Percentiles rank a stretch among this genome's conserved stretches.
phyloP scores from a whole-genome alignment of 805 yeast genomes.

The Lachancea quebecensis region DNA sequence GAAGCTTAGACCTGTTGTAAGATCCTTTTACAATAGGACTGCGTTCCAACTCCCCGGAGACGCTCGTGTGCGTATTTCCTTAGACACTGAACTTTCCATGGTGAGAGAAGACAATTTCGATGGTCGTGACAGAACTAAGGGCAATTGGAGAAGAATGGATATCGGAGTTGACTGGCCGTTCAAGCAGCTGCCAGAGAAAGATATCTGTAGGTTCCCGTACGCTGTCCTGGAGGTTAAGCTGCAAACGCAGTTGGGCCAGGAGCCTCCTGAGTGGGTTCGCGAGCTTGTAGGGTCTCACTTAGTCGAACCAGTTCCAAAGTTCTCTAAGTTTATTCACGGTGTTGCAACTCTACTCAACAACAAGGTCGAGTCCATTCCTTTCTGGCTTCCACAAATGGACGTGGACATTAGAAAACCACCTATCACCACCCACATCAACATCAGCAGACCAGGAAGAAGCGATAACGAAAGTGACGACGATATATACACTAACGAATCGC shows the following conservation, averaged over 20 bases:
- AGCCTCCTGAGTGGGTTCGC: constrained; percentile 96
- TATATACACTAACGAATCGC: constrained; percentile 31
- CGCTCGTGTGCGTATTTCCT: constrained; percentile 96
- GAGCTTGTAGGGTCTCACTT: constrained; percentile 86
- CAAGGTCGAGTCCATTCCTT: constrained; percentile 77
- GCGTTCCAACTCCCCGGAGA: constrained; percentile 99
- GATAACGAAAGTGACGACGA: constrained; percentile 26
- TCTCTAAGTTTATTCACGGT: constrained; percentile 96
- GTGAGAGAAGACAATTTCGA: constrained; percentile 96
- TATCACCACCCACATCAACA: constrained; percentile 40
- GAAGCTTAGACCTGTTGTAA: constrained; percentile 84
- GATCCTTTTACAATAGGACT: constrained; percentile 95
- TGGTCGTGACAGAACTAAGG: constrained; percentile 80
- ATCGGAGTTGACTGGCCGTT: constrained; percentile 98
- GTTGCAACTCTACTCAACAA: constrained; percentile 87
- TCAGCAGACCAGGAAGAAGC: constrained; percentile 27
- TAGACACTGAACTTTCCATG: constrained; percentile 96
- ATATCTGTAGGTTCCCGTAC: constrained; percentile 90
- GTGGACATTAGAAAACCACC: constrained; percentile 89
- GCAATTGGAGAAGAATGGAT: constrained; percentile 97
- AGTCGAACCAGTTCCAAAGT: constrained; percentile 97
- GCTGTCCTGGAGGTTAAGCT: constrained; percentile 96
- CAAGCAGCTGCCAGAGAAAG: constrained; percentile 72
- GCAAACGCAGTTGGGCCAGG: constrained; percentile 97
- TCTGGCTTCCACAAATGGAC: constrained; percentile 97